Evolutionary conservation across 1,139 yeast species (phyloP).

Genomic region (Diutina rugosa): DNA sequence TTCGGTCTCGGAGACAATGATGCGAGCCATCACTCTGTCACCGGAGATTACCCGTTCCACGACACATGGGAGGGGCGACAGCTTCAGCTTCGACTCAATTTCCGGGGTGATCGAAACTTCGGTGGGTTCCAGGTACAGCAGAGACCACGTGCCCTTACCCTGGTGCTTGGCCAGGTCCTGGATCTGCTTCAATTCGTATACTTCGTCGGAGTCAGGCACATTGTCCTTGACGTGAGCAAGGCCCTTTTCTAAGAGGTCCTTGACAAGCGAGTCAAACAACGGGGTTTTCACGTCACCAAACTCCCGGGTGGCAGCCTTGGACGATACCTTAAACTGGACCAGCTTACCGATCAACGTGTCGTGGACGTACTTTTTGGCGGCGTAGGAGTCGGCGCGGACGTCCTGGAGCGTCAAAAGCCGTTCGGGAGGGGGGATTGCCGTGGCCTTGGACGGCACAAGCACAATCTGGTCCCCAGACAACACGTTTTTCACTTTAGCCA

Average conservation of each 20-base stretch:
- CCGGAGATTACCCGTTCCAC: conserved; percentile 73
- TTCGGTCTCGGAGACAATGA: conserved; percentile 28
- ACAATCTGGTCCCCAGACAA: conserved; percentile 67
- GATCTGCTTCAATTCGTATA: conserved; percentile 11
- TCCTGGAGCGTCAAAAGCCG: conserved; percentile 51
- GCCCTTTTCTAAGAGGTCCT: conserved; percentile 45
- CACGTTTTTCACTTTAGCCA: conserved; percentile 56
- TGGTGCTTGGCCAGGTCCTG: conserved; percentile 39
- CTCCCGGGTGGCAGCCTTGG: conserved; percentile 27
- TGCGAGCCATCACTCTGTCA: conserved; percentile 54
- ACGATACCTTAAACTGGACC: conserved; percentile 44
- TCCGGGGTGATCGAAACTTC: conserved; percentile 21
- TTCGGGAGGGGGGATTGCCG: conserved; percentile 40
- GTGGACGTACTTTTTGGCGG: conserved; percentile 51
- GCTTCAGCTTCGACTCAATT: conserved; percentile 23
- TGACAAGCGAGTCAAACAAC: conserved; percentile 45
- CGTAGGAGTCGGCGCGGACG: conserved; percentile 46
- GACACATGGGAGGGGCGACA: conserved; percentile 38
- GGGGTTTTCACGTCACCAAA: conserved; percentile 67
- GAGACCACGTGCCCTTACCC: conserved; percentile 46
- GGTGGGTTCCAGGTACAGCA: conserved; percentile 10
- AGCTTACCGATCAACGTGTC: conserved; percentile 57
- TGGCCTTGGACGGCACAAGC: conserved; percentile 39
- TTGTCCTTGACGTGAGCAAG: conserved; percentile 52
- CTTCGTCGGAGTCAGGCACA: conserved; percentile 19